Percentiles rank a stretch among this genome's conserved stretches.
Conservation (phyloP, 2,329 filamentous ascomycete species). For the Beauveria caledonica region DNA sequence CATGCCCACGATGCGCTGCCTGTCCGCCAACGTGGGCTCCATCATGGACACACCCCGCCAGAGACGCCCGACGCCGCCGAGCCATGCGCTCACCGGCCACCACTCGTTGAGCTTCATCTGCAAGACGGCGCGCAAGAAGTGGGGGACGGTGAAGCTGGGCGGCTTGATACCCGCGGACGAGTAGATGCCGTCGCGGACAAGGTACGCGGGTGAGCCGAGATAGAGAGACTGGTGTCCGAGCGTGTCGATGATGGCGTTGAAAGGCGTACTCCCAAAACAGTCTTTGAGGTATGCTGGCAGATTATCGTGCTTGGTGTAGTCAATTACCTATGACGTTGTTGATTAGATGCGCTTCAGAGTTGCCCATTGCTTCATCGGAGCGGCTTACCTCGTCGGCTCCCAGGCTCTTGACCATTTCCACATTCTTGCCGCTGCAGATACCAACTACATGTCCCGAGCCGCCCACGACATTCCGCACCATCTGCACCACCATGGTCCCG, state of each 20-base stretch:
- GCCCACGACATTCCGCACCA: constrained; percentile 30
- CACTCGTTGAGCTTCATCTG: constrained; percentile 31
- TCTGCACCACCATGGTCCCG: constrained; percentile 38
- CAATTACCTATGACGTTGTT: constrained; percentile 25
- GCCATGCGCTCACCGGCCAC: constrained; percentile 27
- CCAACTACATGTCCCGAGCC: constrained; percentile 34
- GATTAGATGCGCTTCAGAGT: not conserved
- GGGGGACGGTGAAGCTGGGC: constrained; percentile 22
- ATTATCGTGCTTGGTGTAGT: constrained; percentile 30
- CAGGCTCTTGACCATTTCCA: constrained; percentile 34
- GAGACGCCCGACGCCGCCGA: constrained; percentile 30
- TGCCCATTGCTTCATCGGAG: not conserved
- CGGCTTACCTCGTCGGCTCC: constrained; percentile 39
- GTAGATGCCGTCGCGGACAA: constrained; percentile 30
- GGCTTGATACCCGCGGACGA: constrained; percentile 33
- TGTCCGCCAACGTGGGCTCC: constrained; percentile 24
- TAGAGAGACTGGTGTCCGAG: constrained; percentile 41
- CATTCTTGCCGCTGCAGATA: constrained; percentile 40
- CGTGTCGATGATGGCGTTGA: constrained; percentile 41
- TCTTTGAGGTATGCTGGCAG: constrained; percentile 28
- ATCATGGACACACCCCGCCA: constrained; percentile 28
- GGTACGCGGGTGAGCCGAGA: constrained; percentile 28
- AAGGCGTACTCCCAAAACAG: constrained; percentile 22
- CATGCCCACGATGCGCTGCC: constrained; percentile 26
- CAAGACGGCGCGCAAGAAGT: constrained; percentile 23